Evolutionary conservation across 2,329 filamentous ascomycete genomes (phyloP).

Genomic region (Teratosphaeria pseudoeucalypti): DNA sequence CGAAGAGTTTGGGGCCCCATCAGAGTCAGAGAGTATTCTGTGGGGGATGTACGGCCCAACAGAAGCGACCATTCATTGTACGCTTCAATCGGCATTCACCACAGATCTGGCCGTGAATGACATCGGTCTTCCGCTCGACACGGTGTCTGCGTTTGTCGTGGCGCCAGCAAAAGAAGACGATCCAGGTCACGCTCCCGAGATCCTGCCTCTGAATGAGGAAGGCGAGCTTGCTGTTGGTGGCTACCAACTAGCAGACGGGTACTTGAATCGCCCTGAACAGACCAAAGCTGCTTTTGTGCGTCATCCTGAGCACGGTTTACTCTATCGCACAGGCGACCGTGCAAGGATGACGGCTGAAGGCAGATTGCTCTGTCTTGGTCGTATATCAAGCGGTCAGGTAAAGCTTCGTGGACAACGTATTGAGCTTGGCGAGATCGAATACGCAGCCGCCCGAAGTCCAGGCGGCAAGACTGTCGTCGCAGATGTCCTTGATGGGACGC

Average conservation of each 20-base stretch:
- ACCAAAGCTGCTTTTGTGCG: slow-evolving; percentile 62
- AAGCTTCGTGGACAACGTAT: slow-evolving; percentile 77
- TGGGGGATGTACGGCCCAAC: slow-evolving; percentile 95
- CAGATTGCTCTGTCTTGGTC: slow-evolving; percentile 70
- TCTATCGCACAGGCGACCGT: slow-evolving; percentile 82
- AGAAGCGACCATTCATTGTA: slow-evolving; percentile 85
- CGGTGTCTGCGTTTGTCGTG: slow-evolving; percentile 68
- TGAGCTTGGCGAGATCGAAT: slow-evolving; percentile 50
- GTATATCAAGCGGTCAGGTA: slow-evolving; percentile 70
- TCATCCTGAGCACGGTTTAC: slow-evolving; percentile 50
- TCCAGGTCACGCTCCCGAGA: slow-evolving; percentile 13
- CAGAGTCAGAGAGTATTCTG: slow-evolving; percentile 50
- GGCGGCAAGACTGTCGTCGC: slow-evolving; percentile 58
- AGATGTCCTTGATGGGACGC: slow-evolving; percentile 53
- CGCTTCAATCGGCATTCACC: slow-evolving; percentile 55
- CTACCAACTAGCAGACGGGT: slow-evolving; percentile 65
- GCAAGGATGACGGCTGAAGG: slow-evolving; percentile 58
- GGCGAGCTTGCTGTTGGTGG: slow-evolving; percentile 79
- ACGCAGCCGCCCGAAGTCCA: slow-evolving; percentile 51
- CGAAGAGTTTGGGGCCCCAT: slow-evolving; percentile 61
- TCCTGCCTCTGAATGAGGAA: slow-evolving; percentile 55
- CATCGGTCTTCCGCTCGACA: slow-evolving; percentile 70
- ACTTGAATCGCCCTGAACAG: slow-evolving; percentile 70
- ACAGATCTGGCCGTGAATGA: slow-evolving; percentile 49
- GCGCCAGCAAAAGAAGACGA: slow-evolving; percentile 30